Conservation (phyloP, 345 rosid species). For the Eucalyptus tenuipes region DNA sequence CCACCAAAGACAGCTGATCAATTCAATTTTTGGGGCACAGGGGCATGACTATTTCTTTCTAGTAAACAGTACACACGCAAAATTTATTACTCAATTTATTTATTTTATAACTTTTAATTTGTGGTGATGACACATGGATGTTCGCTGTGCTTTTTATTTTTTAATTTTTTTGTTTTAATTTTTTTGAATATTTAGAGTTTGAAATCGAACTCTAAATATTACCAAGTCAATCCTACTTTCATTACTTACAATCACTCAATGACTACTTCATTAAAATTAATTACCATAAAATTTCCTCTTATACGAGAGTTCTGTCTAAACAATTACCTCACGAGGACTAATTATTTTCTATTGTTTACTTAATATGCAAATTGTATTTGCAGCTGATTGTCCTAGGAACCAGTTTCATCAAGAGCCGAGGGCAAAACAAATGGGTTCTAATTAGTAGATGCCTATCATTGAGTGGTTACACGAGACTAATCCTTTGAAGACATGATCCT, state of each 20-base stretch:
- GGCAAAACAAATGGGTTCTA: background rate
- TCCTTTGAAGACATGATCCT: background rate
- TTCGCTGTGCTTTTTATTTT: background rate
- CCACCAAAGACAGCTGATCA: too few relatives aligned
- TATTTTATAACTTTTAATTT: too few relatives aligned
- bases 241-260: background rate
- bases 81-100: too few relatives aligned
- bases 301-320: background rate
- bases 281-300: background rate
- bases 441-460: background rate
- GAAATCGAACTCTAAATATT: background rate
- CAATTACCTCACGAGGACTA: background rate
- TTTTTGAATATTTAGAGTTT: too few relatives aligned
- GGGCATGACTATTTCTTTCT: too few relatives aligned
- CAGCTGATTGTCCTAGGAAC: background rate
- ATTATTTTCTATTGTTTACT: background rate
- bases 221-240: background rate
- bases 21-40: background rate
- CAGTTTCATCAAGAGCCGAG: background rate
- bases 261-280: background rate
- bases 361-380: background rate
- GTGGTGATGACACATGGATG: background rate
- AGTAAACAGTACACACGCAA: background rate
- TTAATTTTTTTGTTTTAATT: accelerated
- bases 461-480: background rate